phyloP scores from a whole-genome alignment of 495 filamentous ascomycete genomes.

The Pyrenula massariospora region DNA sequence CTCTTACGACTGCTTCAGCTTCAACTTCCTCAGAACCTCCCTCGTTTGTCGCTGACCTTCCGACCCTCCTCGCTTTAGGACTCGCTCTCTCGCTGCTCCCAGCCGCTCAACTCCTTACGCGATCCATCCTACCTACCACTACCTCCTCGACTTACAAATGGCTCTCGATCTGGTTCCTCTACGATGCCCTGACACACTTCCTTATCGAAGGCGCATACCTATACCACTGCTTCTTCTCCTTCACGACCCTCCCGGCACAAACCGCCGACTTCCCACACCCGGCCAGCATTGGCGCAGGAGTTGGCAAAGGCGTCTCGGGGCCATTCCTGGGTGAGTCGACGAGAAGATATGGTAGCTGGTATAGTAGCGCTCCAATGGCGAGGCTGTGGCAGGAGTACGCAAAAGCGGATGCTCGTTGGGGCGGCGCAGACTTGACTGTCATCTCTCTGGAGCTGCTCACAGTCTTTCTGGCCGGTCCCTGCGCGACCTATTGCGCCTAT shows the following conservation, averaged over 20 bases:
- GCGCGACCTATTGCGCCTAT: conserved; percentile 61
- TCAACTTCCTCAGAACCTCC: neutral
- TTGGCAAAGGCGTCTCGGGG: conserved; percentile 7
- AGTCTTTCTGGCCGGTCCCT: conserved; percentile 62
- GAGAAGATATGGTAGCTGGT: conserved; percentile 60
- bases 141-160: conserved; percentile 39
- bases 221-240: conserved; percentile 84
- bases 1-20: neutral
- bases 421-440: conserved; percentile 61
- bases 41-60: conserved; percentile 30
- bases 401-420: conserved; percentile 78
- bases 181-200: conserved; percentile 83
- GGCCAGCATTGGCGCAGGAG: conserved; percentile 26
- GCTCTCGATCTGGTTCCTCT: conserved; percentile 91
- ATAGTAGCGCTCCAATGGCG: conserved; percentile 45
- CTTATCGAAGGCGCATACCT: conserved; percentile 83
- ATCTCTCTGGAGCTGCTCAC: conserved; percentile 79
- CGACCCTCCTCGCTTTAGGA: conserved; percentile 39
- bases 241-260: conserved; percentile 24
- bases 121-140: conserved; percentile 34
- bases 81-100: conserved; percentile 42
- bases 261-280: conserved; percentile 22
- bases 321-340: conserved; percentile 38
- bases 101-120: conserved; percentile 30
- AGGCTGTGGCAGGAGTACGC: conserved; percentile 89